Evolutionary conservation across 2,329 filamentous ascomycete species (phyloP).

Genomic region (Fusarium anthophilum): DNA sequence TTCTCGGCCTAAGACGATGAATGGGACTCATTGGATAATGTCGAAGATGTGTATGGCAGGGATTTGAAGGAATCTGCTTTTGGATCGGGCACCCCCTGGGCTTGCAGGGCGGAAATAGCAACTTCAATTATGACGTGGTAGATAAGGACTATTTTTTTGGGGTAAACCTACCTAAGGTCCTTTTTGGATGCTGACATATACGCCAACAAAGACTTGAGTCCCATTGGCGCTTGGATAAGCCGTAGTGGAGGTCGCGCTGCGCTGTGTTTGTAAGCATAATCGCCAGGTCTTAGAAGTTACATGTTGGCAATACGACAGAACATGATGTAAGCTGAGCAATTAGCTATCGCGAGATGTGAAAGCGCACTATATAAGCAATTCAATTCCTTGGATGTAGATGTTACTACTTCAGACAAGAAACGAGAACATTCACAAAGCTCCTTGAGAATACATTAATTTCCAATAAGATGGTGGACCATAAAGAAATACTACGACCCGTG

Average conservation of each 20-base stretch:
- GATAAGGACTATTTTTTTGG: not conserved
- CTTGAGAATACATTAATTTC: not conserved
- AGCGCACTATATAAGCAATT: fast-evolving
- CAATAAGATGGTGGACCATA: not conserved
- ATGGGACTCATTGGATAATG: too few species aligned
- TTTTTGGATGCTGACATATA: not conserved
- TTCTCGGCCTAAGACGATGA: not conserved
- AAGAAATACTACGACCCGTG: not conserved
- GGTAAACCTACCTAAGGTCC: not conserved
- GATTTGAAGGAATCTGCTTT: too few species aligned
- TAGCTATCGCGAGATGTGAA: not conserved
- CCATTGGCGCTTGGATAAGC: not conserved
- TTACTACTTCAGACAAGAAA: fast-evolving
- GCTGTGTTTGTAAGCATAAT: not conserved
- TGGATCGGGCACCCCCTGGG: too few species aligned
- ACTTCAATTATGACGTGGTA: not conserved
- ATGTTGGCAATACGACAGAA: not conserved
- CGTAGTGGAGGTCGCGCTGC: not conserved
- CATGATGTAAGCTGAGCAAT: not conserved
- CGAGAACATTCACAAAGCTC: too few species aligned
- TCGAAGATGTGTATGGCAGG: too few species aligned
- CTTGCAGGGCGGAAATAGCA: too few species aligned
- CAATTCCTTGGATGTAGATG: fast-evolving
- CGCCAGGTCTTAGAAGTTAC: fast-evolving
- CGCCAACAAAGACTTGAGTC: not conserved